These are phyloP conservation scores for Acanthamoeba triangularis DNA, from an alignment of 208 protist species.

Conservation along the genomic window DNA sequence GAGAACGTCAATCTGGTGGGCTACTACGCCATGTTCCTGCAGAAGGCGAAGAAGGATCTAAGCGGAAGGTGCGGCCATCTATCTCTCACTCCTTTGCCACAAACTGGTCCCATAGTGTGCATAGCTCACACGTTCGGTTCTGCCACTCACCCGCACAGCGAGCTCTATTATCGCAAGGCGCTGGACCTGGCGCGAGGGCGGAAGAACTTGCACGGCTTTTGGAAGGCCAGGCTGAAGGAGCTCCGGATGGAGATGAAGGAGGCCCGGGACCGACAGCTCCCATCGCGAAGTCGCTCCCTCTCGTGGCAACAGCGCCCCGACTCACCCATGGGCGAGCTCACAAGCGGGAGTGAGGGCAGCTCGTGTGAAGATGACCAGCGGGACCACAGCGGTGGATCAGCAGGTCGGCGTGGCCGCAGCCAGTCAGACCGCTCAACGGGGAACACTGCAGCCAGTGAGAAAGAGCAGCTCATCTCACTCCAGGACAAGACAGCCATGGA, in stretches of 20 bases:
- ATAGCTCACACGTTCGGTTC: neutral
- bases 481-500: slow-evolving; percentile 43
- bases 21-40: slow-evolving; percentile 48
- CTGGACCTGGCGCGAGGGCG: slow-evolving; percentile 21
- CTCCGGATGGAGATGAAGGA: neutral
- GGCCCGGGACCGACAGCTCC: neutral
- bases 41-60: slow-evolving; percentile 19
- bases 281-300: neutral
- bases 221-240: slow-evolving; percentile 13
- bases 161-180: slow-evolving; percentile 22
- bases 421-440: neutral
- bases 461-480: neutral
- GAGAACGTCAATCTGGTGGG: slow-evolving; percentile 55
- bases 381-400: neutral
- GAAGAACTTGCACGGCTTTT: slow-evolving; percentile 47
- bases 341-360: neutral
- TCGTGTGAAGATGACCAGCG: neutral
- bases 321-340: neutral
- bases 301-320: neutral
- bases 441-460: neutral
- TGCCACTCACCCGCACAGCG: neutral
- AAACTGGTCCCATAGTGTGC: too few species aligned
- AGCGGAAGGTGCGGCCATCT: neutral
- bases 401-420: neutral
- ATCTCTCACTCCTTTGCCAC: neutral